Evolutionary conservation across 163 green algal genomes (phyloP).

Genomic region (Chlorella variabilis): DNA sequence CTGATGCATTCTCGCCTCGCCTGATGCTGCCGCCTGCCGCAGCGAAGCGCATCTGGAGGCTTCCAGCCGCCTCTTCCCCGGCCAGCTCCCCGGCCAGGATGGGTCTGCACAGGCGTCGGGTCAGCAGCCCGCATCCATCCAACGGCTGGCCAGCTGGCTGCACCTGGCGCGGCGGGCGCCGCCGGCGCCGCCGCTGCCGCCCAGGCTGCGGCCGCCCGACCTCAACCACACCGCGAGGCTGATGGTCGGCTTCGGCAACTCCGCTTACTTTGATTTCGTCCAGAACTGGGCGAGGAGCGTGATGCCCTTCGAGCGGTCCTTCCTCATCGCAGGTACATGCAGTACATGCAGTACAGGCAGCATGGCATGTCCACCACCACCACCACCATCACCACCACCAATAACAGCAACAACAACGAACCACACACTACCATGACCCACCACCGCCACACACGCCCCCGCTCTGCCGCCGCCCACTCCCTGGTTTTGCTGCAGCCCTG

Average conservation of each 20-base stretch:
- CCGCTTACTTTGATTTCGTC: neutral
- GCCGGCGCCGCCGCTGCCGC: no score
- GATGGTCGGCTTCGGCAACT: conserved; percentile 21
- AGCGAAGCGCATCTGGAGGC: neutral
- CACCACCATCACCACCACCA: no score
- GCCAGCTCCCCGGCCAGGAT: neutral
- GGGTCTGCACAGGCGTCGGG: neutral
- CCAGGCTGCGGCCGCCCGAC: neutral
- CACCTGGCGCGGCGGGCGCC: no score
- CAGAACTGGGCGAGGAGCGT: conserved; percentile 18
- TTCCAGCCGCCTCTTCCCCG: neutral
- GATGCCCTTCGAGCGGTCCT: neutral
- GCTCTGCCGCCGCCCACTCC: no score
- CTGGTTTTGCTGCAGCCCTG: neutral
- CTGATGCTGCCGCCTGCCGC: neutral
- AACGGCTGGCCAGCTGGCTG: no score
- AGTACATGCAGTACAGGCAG: neutral
- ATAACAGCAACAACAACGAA: no score
- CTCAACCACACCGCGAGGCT: neutral
- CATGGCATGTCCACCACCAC: neutral
- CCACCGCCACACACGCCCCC: no score
- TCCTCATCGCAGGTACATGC: neutral
- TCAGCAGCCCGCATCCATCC: neutral
- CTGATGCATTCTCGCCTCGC: no score
- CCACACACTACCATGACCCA: no score